phyloP scores from a whole-genome alignment of 148 eudicot species.

The Rhododendron mucronatum region DNA sequence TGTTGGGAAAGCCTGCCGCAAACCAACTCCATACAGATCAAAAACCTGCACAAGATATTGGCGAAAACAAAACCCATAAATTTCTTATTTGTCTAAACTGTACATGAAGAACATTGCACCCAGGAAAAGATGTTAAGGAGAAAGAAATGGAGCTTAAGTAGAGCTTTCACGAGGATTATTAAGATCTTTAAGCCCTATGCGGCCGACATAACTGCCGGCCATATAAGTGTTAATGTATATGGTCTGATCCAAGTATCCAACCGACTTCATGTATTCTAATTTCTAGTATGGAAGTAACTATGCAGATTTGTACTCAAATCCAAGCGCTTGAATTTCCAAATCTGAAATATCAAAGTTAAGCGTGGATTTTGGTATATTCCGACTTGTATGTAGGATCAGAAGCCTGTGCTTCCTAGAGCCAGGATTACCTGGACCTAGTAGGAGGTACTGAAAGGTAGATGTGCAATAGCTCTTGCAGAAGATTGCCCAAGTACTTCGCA shows the following conservation, averaged over 20 bases:
- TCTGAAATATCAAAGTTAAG: neutral
- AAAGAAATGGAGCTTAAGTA: neutral
- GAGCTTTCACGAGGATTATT: neutral
- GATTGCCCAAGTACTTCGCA: neutral
- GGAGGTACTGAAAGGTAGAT: neutral
- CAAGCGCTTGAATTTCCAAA: neutral
- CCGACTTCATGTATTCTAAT: neutral
- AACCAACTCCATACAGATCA: conserved; percentile 84
- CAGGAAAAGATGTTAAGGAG: neutral
- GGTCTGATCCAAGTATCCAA: neutral
- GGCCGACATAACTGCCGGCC: neutral
- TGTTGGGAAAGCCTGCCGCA: conserved; percentile 51
- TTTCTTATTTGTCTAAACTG: neutral
- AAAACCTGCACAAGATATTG: conserved; percentile 3
- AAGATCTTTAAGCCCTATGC: neutral
- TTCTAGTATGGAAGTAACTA: neutral
- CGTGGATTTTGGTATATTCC: neutral
- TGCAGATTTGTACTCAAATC: neutral
- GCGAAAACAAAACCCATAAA: neutral
- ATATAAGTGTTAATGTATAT: neutral
- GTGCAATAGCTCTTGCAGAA: neutral
- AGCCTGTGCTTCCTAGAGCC: neutral
- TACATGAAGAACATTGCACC: neutral
- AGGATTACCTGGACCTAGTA: neutral
- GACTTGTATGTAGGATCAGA: neutral